Evolutionary conservation across 2,329 filamentous ascomycete species (phyloP), one percentile per base, ranked within the genome.

Genomic region (Zymoseptoria crescenta): DNA sequence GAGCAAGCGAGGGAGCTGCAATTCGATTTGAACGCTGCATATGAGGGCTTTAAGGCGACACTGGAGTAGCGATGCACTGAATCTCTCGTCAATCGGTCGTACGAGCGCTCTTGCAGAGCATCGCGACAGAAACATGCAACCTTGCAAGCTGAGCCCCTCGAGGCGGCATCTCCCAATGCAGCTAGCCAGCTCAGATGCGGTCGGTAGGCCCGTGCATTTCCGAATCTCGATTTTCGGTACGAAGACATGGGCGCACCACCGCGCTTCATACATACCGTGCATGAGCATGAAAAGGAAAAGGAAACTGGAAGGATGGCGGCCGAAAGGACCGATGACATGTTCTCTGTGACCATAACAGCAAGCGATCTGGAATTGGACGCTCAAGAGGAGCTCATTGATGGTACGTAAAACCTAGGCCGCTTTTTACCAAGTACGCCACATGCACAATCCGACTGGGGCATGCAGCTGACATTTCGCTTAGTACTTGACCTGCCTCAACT

Each of bases 21-120:
- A 66, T 85, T 96, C 73, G 93, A 97, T 73, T 96, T 97, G 70
- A 91, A 96, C 71, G 87, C 90, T 70, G 93, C 93, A 49, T 97
- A 97, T 71, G 87, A 93, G 68, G 93, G 93, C 1, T 97, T 97
- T 75, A 96, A 96, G 75, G 84, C 82, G 55, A 91, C 86, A 3
- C 77, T 96, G 71, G 77, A 72, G 53, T 73, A 68, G 16, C 8
- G 19, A 20, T 50, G 10, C 13, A 8, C 30, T 24, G 2, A 24
- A 24, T 4, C 24, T 24, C 4, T 24, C 24, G 24, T 24, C 24
- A 24, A 24, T 24, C 24, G 24, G 24, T 13, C 30, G 8, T 8
- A 35, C 13, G 35, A 41, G 16, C 35, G 10, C 35, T 45, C 6
- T 16, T 45, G 35, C 10, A 45, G 6, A n/a, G 35, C 35, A 45